Evolutionary conservation across 129 eudicot species (phyloP).

Genomic region (Mikania micrantha): DNA sequence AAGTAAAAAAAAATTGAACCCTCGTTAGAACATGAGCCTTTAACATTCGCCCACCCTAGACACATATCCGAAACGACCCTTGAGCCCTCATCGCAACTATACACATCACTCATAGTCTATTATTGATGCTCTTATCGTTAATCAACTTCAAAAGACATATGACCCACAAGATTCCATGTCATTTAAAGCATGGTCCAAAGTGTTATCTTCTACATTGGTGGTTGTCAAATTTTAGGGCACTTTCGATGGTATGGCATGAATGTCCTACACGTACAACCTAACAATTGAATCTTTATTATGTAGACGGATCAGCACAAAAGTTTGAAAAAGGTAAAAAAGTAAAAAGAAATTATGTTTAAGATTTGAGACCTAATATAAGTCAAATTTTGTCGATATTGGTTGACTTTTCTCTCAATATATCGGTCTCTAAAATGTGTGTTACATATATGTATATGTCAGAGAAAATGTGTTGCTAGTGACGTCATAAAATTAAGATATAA

Average conservation of each 20-base stretch:
- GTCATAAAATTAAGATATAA: too few species aligned
- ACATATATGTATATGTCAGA: too few species aligned
- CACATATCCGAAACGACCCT: too few species aligned
- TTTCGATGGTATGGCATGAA: conserved; percentile 29
- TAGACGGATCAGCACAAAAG: neutral
- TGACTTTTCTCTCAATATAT: neutral
- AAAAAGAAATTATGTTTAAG: neutral
- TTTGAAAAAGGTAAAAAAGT: neutral
- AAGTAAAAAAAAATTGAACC: too few species aligned
- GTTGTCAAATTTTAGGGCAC: conserved; percentile 27
- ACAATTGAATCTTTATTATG: conserved; percentile 7
- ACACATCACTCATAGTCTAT: too few species aligned
- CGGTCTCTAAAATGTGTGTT: neutral
- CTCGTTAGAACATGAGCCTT: too few species aligned
- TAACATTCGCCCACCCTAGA: too few species aligned
- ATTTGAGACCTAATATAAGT: neutral
- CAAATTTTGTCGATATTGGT: neutral
- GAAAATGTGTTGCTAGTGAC: too few species aligned
- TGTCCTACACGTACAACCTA: conserved; percentile 17
- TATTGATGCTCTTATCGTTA: neutral
- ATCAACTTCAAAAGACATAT: neutral
- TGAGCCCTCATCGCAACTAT: too few species aligned
- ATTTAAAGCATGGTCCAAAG: conserved; percentile 21
- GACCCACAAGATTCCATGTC: conserved; percentile 18
- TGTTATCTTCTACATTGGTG: conserved; percentile 17